A percentile compares a stretch with the other conserved stretches of the same genome.
Conservation (phyloP, 2,329 filamentous ascomycete species). For the Bipolaris victoriae region DNA sequence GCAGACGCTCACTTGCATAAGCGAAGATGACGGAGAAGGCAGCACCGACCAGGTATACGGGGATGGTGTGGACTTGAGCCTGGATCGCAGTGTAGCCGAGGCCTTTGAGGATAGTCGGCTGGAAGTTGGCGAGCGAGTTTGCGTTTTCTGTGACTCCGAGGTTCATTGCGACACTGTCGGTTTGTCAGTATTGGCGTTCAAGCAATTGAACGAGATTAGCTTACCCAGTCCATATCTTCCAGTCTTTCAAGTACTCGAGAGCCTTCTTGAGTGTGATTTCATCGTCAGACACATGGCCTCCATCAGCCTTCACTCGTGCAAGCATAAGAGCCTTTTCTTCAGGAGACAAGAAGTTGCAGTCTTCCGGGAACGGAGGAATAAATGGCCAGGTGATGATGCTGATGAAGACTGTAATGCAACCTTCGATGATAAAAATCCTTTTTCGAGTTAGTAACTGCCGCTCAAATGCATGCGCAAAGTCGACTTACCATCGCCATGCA, state of each 20-base stretch:
- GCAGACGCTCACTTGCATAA: constrained; percentile 34
- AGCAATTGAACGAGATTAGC: constrained; percentile 46
- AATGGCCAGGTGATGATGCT: constrained; percentile 56
- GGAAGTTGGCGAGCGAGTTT: constrained; percentile 42
- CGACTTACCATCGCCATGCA: constrained; percentile 39
- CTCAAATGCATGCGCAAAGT: neutral
- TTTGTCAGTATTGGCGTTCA: neutral
- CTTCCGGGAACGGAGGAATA: constrained; percentile 57
- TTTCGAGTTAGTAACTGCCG: neutral
- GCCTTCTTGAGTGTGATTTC: constrained; percentile 56
- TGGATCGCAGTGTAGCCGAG: constrained; percentile 44
- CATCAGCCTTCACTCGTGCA: constrained; percentile 58
- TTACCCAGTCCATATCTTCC: constrained; percentile 63
- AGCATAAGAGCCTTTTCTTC: constrained; percentile 60
- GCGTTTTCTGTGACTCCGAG: constrained; percentile 41
- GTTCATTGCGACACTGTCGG: constrained; percentile 32
- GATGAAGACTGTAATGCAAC: constrained; percentile 58
- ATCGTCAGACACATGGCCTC: constrained; percentile 54
- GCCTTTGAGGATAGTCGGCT: constrained; percentile 46
- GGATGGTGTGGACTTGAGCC: constrained; percentile 46
- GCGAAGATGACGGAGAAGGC: constrained; percentile 39
- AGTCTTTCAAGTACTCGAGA: constrained; percentile 54
- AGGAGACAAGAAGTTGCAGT: constrained; percentile 57
- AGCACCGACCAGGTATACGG: constrained; percentile 42
- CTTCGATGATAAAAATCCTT: constrained; percentile 67